These are phyloP conservation scores for Umbelopsis vinacea DNA, from an alignment of 192 early-diverging fungal species.

Conservation along the genomic window DNA sequence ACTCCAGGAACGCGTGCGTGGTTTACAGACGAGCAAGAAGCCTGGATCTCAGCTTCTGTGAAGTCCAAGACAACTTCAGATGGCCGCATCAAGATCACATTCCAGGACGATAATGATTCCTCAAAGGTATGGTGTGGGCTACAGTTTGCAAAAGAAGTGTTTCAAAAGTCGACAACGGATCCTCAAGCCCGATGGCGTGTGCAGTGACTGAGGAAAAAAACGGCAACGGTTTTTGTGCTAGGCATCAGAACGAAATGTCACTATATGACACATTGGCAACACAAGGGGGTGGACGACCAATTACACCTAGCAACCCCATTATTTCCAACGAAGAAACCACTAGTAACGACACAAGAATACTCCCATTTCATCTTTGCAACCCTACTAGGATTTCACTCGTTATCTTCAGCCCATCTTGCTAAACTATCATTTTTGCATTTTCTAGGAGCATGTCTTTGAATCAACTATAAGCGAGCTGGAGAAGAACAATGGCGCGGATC, in stretches of 20 bases:
- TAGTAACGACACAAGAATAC: too few species aligned
- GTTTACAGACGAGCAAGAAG: constrained; percentile 86
- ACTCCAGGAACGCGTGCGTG: constrained; percentile 80
- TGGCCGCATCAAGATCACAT: constrained; percentile 63
- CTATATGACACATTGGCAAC: neutral
- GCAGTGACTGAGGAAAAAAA: too few species aligned
- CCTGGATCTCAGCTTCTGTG: constrained; percentile 79
- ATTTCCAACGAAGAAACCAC: too few species aligned
- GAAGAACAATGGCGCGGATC: constrained; percentile 63
- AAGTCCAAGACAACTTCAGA: constrained; percentile 57
- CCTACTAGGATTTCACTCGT: too few species aligned
- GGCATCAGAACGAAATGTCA: neutral
- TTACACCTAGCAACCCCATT: too few species aligned
- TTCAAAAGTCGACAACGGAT: too few species aligned
- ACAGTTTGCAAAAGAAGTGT: neutral
- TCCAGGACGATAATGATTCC: constrained; percentile 56
- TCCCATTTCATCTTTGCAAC: too few species aligned
- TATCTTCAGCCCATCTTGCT: neutral
- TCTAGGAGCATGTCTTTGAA: constrained; percentile 74
- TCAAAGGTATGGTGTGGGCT: constrained; percentile 48
- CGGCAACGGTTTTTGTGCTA: too few species aligned
- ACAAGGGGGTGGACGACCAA: too few species aligned
- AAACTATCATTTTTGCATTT: neutral
- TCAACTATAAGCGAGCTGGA: constrained; percentile 72
- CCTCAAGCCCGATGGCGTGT: too few species aligned